Conservation (phyloP, 345 rosid genomes). For the Noccaea bulbosa region DNA sequence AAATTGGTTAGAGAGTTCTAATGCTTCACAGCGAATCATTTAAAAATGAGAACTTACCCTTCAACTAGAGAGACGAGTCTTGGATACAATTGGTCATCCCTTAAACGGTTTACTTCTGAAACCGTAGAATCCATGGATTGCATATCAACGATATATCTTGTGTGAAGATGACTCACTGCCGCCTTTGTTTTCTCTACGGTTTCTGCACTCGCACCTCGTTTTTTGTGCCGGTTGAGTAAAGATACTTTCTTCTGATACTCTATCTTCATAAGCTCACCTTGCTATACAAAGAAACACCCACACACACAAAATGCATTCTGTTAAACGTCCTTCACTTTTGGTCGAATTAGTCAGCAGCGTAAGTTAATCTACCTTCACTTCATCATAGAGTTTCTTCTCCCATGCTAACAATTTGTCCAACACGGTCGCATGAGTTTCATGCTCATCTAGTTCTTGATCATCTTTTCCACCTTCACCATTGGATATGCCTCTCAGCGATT, state of each 20-base stretch:
- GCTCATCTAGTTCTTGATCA: constrained; percentile 70
- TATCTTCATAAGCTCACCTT: constrained; percentile 94
- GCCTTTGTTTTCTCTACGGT: constrained; percentile 95
- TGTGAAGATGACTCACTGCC: constrained; percentile 88
- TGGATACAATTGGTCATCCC: constrained; percentile 87
- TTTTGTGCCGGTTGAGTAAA: constrained; percentile 76
- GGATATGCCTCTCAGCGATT: constrained; percentile 63
- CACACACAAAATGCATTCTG: not conserved
- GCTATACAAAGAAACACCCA: constrained; percentile 51
- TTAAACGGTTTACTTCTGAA: constrained; percentile 82
- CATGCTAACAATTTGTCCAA: constrained; percentile 94
- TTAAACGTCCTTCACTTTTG: not conserved
- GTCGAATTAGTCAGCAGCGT: constrained; percentile 19
- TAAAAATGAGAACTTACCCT: constrained; percentile 59
- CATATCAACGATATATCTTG: constrained; percentile 95
- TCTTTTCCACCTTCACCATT: constrained; percentile 69
- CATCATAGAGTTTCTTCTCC: constrained; percentile 97
- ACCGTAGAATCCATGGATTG: constrained; percentile 97
- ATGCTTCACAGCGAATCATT: not conserved
- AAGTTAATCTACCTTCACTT: constrained; percentile 72
- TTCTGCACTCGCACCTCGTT: constrained; percentile 71
- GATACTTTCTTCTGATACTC: constrained; percentile 86
- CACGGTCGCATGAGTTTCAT: constrained; percentile 88
- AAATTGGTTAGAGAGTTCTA: not conserved
- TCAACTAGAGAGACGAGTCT: constrained; percentile 74